These are phyloP conservation scores for Annulohypoxylon moriforme DNA, from an alignment of 495 filamentous ascomycete genomes.

Conservation along the genomic window DNA sequence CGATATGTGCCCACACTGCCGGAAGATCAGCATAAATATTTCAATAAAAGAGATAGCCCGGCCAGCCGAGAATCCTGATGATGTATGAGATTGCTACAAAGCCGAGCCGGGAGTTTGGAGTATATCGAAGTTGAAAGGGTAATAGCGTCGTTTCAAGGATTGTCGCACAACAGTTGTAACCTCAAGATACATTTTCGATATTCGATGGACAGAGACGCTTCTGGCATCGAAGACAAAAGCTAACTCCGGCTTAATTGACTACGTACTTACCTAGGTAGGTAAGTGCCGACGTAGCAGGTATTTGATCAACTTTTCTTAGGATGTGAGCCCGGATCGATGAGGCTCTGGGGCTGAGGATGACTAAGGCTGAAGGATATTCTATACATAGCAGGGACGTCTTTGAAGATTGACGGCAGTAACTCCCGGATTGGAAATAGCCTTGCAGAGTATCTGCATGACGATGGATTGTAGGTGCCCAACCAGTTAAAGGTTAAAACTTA, in stretches of 20 bases:
- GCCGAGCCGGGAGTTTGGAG: constrained; percentile 13
- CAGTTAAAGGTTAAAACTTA: constrained; percentile 5
- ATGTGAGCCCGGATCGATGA: constrained; percentile 17
- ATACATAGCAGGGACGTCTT: background rate
- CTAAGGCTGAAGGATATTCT: constrained; percentile 11
- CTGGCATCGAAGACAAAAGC: background rate
- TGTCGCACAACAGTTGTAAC: constrained; percentile 26
- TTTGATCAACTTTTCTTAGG: background rate
- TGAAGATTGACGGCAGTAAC: constrained; percentile 23
- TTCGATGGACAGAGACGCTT: constrained; percentile 8
- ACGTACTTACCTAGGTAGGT: background rate
- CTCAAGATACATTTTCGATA: constrained; percentile 14
- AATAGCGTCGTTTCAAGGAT: constrained; percentile 32
- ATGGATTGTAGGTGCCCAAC: background rate
- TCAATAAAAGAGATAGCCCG: constrained; percentile 26
- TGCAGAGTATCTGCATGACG: constrained; percentile 17
- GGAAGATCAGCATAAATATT: constrained; percentile 33
- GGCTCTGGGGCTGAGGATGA: constrained; percentile 24
- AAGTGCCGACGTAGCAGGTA: background rate
- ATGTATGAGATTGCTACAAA: constrained; percentile 38
- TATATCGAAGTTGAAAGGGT: constrained; percentile 25
- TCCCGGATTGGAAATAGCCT: constrained; percentile 28
- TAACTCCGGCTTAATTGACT: background rate
- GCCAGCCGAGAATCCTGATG: constrained; percentile 34
- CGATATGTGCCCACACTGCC: constrained; percentile 6